A percentile compares a stretch with the other conserved stretches of the same genome.
Evolutionary conservation across 2,329 filamentous ascomycete species (phyloP).

Genomic region (Geoglossum cookeanum): DNA sequence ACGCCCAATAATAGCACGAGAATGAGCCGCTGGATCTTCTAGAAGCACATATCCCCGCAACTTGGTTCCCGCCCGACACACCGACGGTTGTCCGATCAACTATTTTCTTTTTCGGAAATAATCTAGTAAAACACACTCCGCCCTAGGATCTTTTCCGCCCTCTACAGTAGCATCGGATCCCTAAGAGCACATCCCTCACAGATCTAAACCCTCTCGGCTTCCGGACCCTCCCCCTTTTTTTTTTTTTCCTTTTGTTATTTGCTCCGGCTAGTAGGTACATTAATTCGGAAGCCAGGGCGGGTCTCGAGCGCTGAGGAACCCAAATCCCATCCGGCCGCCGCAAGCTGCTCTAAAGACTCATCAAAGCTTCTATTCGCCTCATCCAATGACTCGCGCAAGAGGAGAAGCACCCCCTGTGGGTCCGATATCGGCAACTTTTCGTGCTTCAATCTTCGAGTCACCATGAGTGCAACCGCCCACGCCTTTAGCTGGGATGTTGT

Average conservation of each 20-base stretch:
- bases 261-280: neutral
- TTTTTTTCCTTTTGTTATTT: neutral
- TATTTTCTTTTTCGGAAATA: neutral
- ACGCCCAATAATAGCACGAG: neutral
- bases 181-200: neutral
- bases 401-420: constrained; percentile 25
- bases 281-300: constrained; percentile 23
- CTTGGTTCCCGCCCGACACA: neutral
- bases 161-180: too few relatives aligned
- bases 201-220: neutral
- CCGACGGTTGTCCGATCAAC: neutral
- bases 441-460: constrained; percentile 19
- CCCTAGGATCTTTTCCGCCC: too few relatives aligned
- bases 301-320: constrained; percentile 47
- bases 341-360: constrained; percentile 23
- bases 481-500: constrained; percentile 35
- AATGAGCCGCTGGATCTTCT: neutral
- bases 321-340: constrained; percentile 44
- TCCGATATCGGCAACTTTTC: constrained; percentile 11
- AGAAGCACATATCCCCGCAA: neutral
- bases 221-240: neutral
- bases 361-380: constrained; percentile 25
- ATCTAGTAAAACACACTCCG: neutral
- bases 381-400: constrained; percentile 21
- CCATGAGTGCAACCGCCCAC: constrained; percentile 40